Conservation (phyloP, 2,329 filamentous ascomycete species). For the Herpotrichia juniperi region DNA sequence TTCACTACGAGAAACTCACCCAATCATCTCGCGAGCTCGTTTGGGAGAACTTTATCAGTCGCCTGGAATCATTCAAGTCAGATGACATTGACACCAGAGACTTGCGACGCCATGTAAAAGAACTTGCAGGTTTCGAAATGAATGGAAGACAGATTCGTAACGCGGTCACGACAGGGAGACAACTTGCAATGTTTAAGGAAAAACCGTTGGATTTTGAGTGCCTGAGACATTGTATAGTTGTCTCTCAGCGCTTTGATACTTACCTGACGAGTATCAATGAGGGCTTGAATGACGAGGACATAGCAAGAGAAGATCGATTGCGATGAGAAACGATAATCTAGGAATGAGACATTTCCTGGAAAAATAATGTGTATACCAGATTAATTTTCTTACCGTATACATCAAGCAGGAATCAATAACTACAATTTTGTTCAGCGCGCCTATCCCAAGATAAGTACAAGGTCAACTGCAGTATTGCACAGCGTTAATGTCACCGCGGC, state of each 20-base stretch:
- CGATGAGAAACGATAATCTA: no score
- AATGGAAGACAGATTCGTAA: neutral
- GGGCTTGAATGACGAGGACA: neutral
- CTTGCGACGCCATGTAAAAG: constrained; percentile 11
- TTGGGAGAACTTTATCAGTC: constrained; percentile 10
- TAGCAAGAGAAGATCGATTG: no score
- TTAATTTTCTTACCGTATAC: no score
- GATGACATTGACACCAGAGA: neutral
- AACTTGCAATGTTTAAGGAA: neutral
- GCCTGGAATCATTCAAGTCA: neutral
- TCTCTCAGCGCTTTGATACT: neutral
- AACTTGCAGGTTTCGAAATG: neutral
- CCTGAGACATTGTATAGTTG: neutral
- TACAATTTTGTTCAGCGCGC: no score
- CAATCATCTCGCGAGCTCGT: neutral
- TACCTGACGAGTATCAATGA: neutral
- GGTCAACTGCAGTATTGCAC: no score
- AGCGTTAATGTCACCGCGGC: no score
- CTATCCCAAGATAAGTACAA: no score
- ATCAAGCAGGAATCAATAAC: no score
- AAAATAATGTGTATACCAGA: no score
- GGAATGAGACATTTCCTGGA: no score
- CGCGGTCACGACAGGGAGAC: neutral
- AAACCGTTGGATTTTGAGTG: neutral
- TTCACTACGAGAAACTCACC: constrained; percentile 12